Conservation (phyloP, 1,139 yeast species). For the Suhomyces guaymorum region DNA sequence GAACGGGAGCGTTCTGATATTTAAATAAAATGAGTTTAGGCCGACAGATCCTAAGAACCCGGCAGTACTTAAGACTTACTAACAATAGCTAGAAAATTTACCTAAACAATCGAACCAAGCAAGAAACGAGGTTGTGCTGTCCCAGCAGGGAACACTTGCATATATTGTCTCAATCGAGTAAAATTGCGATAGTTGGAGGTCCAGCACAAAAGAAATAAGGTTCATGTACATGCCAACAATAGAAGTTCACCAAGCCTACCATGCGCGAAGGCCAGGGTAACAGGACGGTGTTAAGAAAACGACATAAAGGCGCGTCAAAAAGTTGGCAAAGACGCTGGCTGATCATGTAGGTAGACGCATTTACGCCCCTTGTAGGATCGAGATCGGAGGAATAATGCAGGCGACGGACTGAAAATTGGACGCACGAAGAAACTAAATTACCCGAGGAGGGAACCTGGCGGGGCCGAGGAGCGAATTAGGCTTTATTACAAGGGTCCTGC, state of each 20-base stretch:
- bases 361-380: not conserved
- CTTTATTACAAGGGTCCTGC: slow-evolving; percentile 1
- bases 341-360: not conserved
- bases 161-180: not conserved
- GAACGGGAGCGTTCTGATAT: no score
- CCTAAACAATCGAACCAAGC: not conserved
- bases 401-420: no score
- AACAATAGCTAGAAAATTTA: slow-evolving; percentile 1
- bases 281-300: not conserved
- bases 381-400: not conserved
- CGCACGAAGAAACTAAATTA: no score
- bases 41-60: not conserved
- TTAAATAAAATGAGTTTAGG: not conserved
- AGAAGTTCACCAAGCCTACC: not conserved
- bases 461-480: no score
- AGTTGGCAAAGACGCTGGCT: not conserved
- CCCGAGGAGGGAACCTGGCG: no score
- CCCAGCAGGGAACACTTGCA: not conserved
- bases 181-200: not conserved
- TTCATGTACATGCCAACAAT: slow-evolving; percentile 1
- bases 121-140: not conserved
- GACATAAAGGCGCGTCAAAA: slow-evolving; percentile 1
- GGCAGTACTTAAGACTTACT: not conserved
- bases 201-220: not conserved
- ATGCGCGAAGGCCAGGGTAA: not conserved